Percentiles rank a stretch among this genome's conserved stretches.
Conservation (phyloP, 1,284 basidiomycete species). For the Amanita bisporigera region DNA sequence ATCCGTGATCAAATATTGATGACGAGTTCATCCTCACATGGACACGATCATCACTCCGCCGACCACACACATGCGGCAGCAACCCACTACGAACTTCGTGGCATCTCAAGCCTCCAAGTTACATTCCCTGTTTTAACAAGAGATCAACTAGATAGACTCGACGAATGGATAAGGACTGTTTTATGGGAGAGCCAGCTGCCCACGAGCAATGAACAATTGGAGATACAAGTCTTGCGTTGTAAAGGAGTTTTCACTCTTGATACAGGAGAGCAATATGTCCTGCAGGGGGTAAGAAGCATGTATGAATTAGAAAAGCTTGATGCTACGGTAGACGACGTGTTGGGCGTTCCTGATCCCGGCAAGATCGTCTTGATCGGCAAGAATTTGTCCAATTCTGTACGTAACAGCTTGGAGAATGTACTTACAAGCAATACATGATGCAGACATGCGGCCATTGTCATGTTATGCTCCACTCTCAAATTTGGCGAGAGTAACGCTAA, state of each 20-base stretch:
- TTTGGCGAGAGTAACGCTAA: conserved; percentile 40
- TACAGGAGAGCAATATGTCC: conserved; percentile 64
- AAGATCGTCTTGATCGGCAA: conserved; percentile 91
- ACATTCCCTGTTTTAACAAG: conserved; percentile 61
- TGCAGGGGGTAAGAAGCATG: conserved; percentile 87
- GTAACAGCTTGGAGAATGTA: conserved; percentile 54
- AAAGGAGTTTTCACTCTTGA: conserved; percentile 75
- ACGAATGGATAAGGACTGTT: conserved; percentile 78
- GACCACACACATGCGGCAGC: conserved; percentile 24
- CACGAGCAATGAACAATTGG: conserved; percentile 18
- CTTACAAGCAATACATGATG: conserved; percentile 15
- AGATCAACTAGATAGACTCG: conserved; percentile 56
- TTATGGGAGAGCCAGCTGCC: conserved; percentile 75
- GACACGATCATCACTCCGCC: conserved; percentile 23
- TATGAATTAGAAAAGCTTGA: conserved; percentile 60
- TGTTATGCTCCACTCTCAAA: conserved; percentile 21
- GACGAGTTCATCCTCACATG: conserved; percentile 5
- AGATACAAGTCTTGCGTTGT: conserved; percentile 74
- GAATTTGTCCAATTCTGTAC: conserved; percentile 62
- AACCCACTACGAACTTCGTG: conserved; percentile 67
- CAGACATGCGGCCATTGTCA: not conserved
- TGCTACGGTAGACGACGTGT: conserved; percentile 28
- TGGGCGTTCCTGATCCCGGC: conserved; percentile 62
- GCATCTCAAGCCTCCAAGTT: conserved; percentile 77
- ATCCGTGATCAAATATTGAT: conserved; percentile 43